Conservation (phyloP, 2,329 filamentous ascomycete genomes). For the Intubia oerlemansii region DNA sequence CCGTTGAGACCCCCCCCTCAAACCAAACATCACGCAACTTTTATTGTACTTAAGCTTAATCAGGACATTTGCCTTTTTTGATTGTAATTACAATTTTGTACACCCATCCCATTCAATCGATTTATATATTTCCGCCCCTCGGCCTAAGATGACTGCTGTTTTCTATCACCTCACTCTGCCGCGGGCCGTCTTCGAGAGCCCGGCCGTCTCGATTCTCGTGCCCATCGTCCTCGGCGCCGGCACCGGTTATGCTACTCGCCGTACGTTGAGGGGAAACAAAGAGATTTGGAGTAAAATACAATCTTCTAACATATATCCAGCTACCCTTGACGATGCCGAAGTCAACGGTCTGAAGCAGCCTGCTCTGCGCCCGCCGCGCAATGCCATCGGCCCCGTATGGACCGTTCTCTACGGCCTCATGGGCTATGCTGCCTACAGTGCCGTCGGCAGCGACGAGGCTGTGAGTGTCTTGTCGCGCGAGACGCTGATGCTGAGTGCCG, state of each 20-base stretch:
- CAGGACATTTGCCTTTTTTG: too few relatives aligned
- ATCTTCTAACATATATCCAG: conserved; percentile 1
- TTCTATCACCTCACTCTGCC: conserved; percentile 63
- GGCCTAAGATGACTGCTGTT: conserved; percentile 65
- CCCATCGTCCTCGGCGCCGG: conserved; percentile 52
- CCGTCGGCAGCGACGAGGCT: conserved; percentile 39
- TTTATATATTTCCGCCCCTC: too few relatives aligned
- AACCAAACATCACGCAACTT: too few relatives aligned
- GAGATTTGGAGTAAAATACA: too few relatives aligned
- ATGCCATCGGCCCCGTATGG: conserved; percentile 44
- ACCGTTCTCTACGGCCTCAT: conserved; percentile 51
- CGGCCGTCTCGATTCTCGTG: conserved; percentile 52
- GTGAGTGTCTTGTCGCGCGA: conserved; percentile 31
- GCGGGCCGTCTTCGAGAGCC: conserved; percentile 44
- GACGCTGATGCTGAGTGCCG: conserved; percentile 45
- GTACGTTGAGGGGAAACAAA: too few relatives aligned
- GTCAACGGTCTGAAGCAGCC: conserved; percentile 36
- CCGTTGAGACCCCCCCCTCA: too few relatives aligned
- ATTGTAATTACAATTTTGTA: too few relatives aligned
- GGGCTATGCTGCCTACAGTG: conserved; percentile 76
- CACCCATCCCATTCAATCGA: too few relatives aligned
- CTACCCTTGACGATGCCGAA: conserved; percentile 1
- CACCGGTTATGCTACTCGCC: conserved; percentile 47
- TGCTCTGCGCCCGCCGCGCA: conserved; percentile 35
- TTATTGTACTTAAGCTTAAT: too few relatives aligned